Conservation (phyloP, 345 rosid genomes). For the Limnanthes douglasii region DNA sequence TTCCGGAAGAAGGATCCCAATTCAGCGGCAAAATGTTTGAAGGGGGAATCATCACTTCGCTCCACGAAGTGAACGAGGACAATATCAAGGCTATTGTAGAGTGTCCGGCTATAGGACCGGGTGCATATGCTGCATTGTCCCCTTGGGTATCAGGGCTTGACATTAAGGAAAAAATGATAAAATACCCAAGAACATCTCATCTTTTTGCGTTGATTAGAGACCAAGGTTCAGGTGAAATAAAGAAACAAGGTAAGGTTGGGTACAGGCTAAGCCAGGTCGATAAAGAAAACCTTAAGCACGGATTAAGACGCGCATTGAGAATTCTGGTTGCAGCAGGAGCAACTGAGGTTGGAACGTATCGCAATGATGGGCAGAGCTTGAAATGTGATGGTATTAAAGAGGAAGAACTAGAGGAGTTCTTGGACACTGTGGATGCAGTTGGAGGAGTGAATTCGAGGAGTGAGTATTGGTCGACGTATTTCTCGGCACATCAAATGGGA, state of each 20-base stretch:
- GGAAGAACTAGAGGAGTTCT: constrained; percentile 31
- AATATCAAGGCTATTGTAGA: constrained; percentile 35
- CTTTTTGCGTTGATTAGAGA: constrained; percentile 30
- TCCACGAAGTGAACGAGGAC: constrained; percentile 17
- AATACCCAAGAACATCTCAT: constrained; percentile 41
- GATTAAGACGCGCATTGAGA: constrained; percentile 29
- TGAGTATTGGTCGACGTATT: constrained; percentile 24
- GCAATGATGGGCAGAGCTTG: constrained; percentile 47
- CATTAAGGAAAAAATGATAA: constrained; percentile 32
- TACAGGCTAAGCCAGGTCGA: constrained; percentile 19
- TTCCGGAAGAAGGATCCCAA: constrained; percentile 27
- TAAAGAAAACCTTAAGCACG: constrained; percentile 25
- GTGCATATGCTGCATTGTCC: constrained; percentile 16
- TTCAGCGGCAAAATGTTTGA: constrained; percentile 24
- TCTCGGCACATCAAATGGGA: constrained; percentile 62
- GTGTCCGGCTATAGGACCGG: constrained; percentile 41
- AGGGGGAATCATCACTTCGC: constrained; percentile 51
- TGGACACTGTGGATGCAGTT: constrained; percentile 19
- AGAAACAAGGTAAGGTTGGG: constrained; percentile 24
- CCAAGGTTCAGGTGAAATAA: constrained; percentile 27
- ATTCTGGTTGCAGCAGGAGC: constrained; percentile 64
- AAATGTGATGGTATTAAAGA: constrained; percentile 23
- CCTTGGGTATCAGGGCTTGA: constrained; percentile 59
- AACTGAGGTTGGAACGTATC: constrained; percentile 45
- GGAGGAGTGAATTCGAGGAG: constrained; percentile 19